phyloP scores from a whole-genome alignment of 768 basidiomycete genomes.

The Trametes meyenii region DNA sequence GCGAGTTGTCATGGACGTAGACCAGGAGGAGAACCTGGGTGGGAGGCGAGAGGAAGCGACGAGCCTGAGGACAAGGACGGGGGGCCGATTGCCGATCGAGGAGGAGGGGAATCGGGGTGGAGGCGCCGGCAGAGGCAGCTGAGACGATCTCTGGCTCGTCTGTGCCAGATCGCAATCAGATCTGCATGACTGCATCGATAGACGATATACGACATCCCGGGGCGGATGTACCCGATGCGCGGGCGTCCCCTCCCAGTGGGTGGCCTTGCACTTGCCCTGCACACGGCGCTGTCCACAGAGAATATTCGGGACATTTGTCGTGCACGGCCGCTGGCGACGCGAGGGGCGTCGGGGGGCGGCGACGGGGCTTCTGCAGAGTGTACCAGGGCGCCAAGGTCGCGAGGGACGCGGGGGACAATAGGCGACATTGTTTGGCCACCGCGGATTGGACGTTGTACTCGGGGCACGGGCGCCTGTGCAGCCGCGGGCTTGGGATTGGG shows the following conservation, averaged over 20 bases:
- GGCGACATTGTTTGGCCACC: conserved; percentile 14
- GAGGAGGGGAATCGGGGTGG: neutral
- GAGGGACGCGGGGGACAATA: conserved; percentile 8
- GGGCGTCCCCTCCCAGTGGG: too few relatives aligned
- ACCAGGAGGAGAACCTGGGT: neutral
- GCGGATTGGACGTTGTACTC: conserved; percentile 6
- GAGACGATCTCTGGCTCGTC: conserved; percentile 15
- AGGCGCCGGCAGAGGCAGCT: too few relatives aligned
- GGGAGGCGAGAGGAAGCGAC: neutral
- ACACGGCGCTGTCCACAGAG: neutral
- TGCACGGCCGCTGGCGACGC: neutral
- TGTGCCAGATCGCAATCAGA: conserved; percentile 23
- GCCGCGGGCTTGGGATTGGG: conserved; percentile 1
- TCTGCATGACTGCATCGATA: conserved; percentile 24
- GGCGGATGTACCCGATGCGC: conserved; percentile 4
- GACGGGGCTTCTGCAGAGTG: neutral
- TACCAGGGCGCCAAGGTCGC: neutral
- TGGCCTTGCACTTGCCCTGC: too few relatives aligned
- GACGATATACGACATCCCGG: conserved; percentile 8
- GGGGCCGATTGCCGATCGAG: conserved; percentile 4
- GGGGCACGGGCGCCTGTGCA: conserved; percentile 1
- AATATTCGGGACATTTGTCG: too few relatives aligned
- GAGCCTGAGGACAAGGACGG: conserved; percentile 2
- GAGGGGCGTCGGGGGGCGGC: neutral
- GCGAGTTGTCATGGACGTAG: conserved; percentile 1